Evolutionary conservation across 805 yeast genomes (phyloP), one percentile per base, ranked within the genome.

Genomic region (Barnettozyma salicaria): DNA sequence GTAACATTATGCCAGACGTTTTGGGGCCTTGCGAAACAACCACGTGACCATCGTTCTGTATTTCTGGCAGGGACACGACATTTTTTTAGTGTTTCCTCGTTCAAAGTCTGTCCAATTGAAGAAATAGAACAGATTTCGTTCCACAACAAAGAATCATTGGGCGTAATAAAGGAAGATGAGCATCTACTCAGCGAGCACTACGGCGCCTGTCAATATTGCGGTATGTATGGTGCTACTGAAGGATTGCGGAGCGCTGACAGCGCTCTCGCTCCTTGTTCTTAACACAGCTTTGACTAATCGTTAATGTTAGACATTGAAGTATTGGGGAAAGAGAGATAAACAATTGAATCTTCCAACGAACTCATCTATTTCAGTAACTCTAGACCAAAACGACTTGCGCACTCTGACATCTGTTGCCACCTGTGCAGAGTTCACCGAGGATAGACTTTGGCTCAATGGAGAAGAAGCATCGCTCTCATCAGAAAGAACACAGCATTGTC

Each of bases 191-290:
- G 92, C 96, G 8, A 78, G 96, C 5, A 79, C 84, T 33, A 87
- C 97, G 29, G 97, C 98, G 3, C 98, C 98, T 12, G 98, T 90
- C 37, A 90, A 90, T 61, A 90, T 90, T 61, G 98, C 98, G 29
- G 85, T 78, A 72, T 45, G 84, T 73, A n/a, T 7, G 23, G 6
- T 13, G 4, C 4, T 12, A 6, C 25, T 7, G 17, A 4, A 13
- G 18, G 8, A 14, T n/a, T 5, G 3, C 16, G 13, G 6, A n/a
- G n/a, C n/a, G n/a, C n/a, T n/a, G n/a, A n/a, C n/a, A n/a, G n/a
- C n/a, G n/a, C n/a, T n/a, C n/a, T n/a, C n/a, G n/a, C n/a, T n/a
- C n/a, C n/a, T n/a, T n/a, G n/a, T n/a, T n/a, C n/a, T n/a, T n/a
- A n/a, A n/a, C n/a, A n/a, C n/a, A n/a, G n/a, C n/a, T n/a, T n/a